A percentile compares a stretch with the other conserved stretches of the same genome.
Conservation (phyloP, 768 basidiomycete species). For the Agaricus sinodeliciosus region DNA sequence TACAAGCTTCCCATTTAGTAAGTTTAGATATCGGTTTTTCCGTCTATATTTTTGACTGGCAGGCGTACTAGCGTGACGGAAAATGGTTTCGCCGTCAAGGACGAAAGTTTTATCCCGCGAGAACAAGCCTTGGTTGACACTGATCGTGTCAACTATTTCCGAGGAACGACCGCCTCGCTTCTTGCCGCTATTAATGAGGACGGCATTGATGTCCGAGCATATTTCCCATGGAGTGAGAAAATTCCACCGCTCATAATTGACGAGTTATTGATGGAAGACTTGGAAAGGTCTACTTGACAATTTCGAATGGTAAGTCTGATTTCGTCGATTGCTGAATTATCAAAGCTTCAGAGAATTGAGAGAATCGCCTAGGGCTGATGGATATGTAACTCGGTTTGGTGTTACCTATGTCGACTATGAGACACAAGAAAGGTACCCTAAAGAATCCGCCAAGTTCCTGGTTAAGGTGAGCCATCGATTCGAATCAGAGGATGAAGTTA, state of each 20-base stretch:
- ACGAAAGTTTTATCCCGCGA: conserved; percentile 46
- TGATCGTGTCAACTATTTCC: conserved; percentile 66
- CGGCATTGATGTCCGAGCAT: conserved; percentile 53
- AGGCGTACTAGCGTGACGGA: conserved; percentile 50
- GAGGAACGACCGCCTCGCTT: conserved; percentile 47
- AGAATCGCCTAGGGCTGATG: conserved; percentile 42
- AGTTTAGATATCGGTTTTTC: conserved; percentile 7
- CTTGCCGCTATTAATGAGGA: conserved; percentile 55
- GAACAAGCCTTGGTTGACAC: conserved; percentile 48
- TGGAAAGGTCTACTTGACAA: conserved; percentile 58
- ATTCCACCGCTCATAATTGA: background rate
- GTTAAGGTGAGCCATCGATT: conserved; percentile 34
- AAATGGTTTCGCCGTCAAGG: conserved; percentile 67
- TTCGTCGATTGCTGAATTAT: background rate
- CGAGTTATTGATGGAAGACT: background rate
- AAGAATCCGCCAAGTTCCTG: conserved; percentile 54
- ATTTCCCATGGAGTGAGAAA: conserved; percentile 63
- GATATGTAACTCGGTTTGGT: conserved; percentile 62
- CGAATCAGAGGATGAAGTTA: background rate
- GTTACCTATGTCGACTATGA: conserved; percentile 67
- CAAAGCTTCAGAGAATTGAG: background rate
- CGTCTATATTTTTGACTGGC: conserved; percentile 3
- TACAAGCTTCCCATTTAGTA: conserved; percentile 37
- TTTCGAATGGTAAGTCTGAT: conserved; percentile 51
- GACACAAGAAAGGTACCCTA: conserved; percentile 60